A percentile compares a stretch with the other conserved stretches of the same genome.
Conservation (phyloP, 208 protist genomes). For the Wallacemonas rigidus region DNA sequence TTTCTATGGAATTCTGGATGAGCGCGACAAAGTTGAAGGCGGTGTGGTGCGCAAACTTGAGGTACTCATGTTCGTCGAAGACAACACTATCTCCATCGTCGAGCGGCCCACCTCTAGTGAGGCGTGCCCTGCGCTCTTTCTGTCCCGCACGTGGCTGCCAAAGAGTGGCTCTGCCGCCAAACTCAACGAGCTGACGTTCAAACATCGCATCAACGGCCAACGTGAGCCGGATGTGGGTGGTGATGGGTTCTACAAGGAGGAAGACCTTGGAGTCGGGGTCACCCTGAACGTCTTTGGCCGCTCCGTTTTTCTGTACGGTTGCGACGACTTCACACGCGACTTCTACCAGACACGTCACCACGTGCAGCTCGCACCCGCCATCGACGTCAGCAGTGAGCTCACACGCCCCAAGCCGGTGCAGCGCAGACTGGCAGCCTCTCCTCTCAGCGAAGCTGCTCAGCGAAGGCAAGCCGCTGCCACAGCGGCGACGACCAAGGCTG, state of each 20-base stretch:
- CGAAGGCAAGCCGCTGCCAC: conserved; percentile 35
- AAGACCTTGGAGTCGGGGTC: conserved; percentile 85
- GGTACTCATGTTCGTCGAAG: conserved; percentile 94
- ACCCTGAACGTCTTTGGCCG: conserved; percentile 85
- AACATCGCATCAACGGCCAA: conserved; percentile 81
- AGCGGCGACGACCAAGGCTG: conserved; percentile 35
- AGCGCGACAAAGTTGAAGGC: conserved; percentile 44
- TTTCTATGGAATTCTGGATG: conserved; percentile 92
- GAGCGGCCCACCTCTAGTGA: conserved; percentile 91
- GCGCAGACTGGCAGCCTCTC: conserved; percentile 20
- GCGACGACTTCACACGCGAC: conserved; percentile 92
- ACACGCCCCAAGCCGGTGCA: conserved; percentile 11
- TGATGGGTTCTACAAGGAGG: conserved; percentile 77
- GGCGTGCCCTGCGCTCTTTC: conserved; percentile 84
- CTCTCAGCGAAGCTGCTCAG: conserved; percentile 40
- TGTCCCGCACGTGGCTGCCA: conserved; percentile 83
- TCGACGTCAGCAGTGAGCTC: conserved; percentile 20
- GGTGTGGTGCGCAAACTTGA: conserved; percentile 90
- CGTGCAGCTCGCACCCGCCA: conserved; percentile 33
- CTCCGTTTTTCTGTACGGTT: conserved; percentile 90
- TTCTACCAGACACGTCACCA: conserved; percentile 83
- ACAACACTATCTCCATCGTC: conserved; percentile 95
- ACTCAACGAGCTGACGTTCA: conserved; percentile 83
- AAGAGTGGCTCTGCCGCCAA: conserved; percentile 74
- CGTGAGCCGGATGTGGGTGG: conserved; percentile 70